phyloP scores from a whole-genome alignment of 208 protist genomes.

The Acanthamoeba royreba region DNA sequence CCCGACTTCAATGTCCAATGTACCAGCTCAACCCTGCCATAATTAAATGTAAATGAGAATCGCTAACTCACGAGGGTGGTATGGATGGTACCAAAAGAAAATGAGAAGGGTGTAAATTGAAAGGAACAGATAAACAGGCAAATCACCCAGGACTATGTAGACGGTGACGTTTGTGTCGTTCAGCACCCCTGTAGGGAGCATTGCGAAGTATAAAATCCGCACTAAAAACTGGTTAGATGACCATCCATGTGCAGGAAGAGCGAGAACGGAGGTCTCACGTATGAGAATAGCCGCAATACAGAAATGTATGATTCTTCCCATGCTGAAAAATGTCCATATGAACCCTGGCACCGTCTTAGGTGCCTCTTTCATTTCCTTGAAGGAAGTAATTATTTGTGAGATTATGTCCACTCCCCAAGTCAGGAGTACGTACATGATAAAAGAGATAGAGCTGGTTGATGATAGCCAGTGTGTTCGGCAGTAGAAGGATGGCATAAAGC shows the following conservation, averaged over 20 bases:
- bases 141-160: not conserved
- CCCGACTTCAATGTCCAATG: not conserved
- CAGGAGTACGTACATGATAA: not conserved
- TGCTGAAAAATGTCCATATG: not conserved
- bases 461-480: conserved; percentile 23
- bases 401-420: not conserved
- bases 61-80: too few relatives aligned
- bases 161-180: not conserved
- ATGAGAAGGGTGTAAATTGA: not conserved
- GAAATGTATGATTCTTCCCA: conserved; percentile 5
- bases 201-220: not conserved
- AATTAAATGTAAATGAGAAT: too few relatives aligned
- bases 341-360: not conserved
- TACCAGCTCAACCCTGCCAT: not conserved
- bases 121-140: conserved; percentile 4
- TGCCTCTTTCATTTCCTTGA: not conserved
- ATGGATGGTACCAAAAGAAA: not conserved
- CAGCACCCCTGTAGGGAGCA: not conserved
- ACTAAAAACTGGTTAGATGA: not conserved
- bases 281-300: conserved; percentile 10
- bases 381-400: not conserved
- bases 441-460: conserved; percentile 3
- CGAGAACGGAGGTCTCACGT: not conserved
- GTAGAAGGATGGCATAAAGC: not conserved
- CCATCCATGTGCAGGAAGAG: not conserved